phyloP scores from a whole-genome alignment of 257 asterid genomes.

The Plantago elongata region DNA sequence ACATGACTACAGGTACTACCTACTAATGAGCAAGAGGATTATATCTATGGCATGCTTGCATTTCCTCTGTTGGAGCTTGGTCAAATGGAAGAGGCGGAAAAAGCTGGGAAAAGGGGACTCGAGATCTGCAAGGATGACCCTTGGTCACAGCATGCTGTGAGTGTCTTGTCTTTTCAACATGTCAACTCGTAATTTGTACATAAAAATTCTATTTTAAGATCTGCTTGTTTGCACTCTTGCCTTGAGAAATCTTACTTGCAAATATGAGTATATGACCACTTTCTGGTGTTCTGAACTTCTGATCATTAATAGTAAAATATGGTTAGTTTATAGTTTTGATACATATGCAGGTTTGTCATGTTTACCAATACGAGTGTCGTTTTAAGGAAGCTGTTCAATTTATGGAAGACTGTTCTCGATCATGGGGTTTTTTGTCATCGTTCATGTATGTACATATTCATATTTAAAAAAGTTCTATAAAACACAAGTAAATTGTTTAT shows the following conservation, averaged over 20 bases:
- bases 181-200: neutral
- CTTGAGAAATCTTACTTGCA: neutral
- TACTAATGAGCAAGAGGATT: slow-evolving; percentile 49
- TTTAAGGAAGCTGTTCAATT: slow-evolving; percentile 90
- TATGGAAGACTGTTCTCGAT: slow-evolving; percentile 71
- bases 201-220: neutral
- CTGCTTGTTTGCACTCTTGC: neutral
- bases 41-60: slow-evolving; percentile 88
- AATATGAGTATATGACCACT: neutral
- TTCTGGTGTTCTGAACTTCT: neutral
- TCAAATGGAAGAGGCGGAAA: slow-evolving; percentile 65
- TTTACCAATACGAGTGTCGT: slow-evolving; percentile 73
- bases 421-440: slow-evolving; percentile 82
- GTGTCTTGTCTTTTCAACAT: slow-evolving; percentile 17
- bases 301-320: neutral
- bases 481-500: neutral
- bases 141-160: slow-evolving; percentile 97
- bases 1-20: slow-evolving; percentile 58
- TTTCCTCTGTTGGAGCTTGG: slow-evolving; percentile 87
- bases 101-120: slow-evolving; percentile 67
- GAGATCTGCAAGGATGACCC: slow-evolving; percentile 69
- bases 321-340: slow-evolving; percentile 16
- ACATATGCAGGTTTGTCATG: slow-evolving; percentile 83
- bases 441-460: slow-evolving; percentile 56
- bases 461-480: neutral